Evolutionary conservation across 2,329 filamentous ascomycete species (phyloP), one percentile per base, ranked within the genome.

Genomic region (Teratosphaeria gauchensis): DNA sequence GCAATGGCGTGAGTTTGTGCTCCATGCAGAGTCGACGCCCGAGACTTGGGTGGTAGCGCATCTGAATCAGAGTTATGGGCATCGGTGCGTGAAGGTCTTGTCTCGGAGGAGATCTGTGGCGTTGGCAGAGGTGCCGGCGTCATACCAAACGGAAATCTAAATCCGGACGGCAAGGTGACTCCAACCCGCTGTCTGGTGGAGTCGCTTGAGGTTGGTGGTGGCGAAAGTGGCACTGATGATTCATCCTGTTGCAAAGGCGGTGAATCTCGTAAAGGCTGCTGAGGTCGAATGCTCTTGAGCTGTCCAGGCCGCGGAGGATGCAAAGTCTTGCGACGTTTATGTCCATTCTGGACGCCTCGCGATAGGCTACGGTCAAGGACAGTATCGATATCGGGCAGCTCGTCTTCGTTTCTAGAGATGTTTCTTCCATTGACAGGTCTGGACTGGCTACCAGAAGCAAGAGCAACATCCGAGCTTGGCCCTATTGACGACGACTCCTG

Each of bases 161-260:
- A 70, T 6, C 58, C 61, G 32, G 62, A 54, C 7, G 59, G 61
- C n/a, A 54, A 56, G 5, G 24, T 30, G 28, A 53, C 33, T 54
- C 53, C 11, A 33, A 38, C 35, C 53, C 28, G 31, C 28, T 12
- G 32, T 28, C 4, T 32, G 56, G 56, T 31, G 4, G 60, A 57
- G 9, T 59, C 62, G 35, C 61, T 65, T 11, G 67, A 66, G 21
- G 63, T 70, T 12, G 57, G 56, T 16, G 75, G 75, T 33, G 76
- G 76, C 9, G 76, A 77, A n/a, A 72, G 70, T 9, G 75, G 75
- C n/a, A 75, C 63, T 1, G 71, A 66, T 65, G 71, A 75, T 2
- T 72, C 65, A 51, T 74, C 69, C n/a, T 28, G 32, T 56, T 56
- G 52, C 28, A 48, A 35, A 46, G 38, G 8, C 24, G 56, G 51